These are phyloP conservation scores for Alternaria panax DNA, from an alignment of 2,329 filamentous ascomycete genomes.

Conservation along the genomic window DNA sequence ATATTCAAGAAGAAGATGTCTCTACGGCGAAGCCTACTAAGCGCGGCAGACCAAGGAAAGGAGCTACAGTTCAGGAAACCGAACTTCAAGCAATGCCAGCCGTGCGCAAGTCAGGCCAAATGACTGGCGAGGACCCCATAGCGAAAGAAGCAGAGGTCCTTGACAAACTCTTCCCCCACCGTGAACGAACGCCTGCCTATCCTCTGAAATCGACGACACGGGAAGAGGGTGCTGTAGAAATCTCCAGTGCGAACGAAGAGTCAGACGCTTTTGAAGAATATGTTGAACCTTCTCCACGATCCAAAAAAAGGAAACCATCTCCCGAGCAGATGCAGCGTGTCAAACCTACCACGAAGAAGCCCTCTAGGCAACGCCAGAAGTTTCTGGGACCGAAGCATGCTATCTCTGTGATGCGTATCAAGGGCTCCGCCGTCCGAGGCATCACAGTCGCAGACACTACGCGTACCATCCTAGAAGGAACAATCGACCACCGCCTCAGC, in stretches of 20 bases:
- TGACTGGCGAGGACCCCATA: constrained; percentile 1
- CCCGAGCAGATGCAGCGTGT: constrained; percentile 20
- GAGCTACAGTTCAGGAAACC: constrained; percentile 4
- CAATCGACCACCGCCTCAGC: constrained; percentile 55
- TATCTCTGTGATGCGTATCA: constrained; percentile 50
- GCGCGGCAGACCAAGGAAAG: constrained; percentile 25
- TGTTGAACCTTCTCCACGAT: constrained; percentile 17
- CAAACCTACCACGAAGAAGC: constrained; percentile 29
- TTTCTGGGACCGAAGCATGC: constrained; percentile 38
- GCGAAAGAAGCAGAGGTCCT: constrained; percentile 5
- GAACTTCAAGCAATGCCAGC: constrained; percentile 22
- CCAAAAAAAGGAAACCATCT: constrained; percentile 17
- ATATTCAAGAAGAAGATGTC: background rate
- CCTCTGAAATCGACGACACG: constrained; percentile 4
- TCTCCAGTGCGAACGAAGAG: constrained; percentile 27
- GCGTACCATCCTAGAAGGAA: constrained; percentile 59
- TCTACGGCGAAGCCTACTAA: constrained; percentile 6
- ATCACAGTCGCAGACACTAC: constrained; percentile 63
- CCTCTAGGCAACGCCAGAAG: constrained; percentile 40
- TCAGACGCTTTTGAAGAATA: constrained; percentile 28
- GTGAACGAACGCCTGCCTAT: constrained; percentile 9
- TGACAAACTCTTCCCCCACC: constrained; percentile 34
- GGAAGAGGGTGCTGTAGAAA: constrained; percentile 13
- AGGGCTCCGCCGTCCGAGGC: constrained; percentile 42
- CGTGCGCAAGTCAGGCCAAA: constrained; percentile 16